A percentile compares a stretch with the other conserved stretches of the same genome.
These are phyloP conservation scores for Elsinoe necatrix DNA, from an alignment of 2,329 filamentous ascomycete genomes.

Conservation along the genomic window DNA sequence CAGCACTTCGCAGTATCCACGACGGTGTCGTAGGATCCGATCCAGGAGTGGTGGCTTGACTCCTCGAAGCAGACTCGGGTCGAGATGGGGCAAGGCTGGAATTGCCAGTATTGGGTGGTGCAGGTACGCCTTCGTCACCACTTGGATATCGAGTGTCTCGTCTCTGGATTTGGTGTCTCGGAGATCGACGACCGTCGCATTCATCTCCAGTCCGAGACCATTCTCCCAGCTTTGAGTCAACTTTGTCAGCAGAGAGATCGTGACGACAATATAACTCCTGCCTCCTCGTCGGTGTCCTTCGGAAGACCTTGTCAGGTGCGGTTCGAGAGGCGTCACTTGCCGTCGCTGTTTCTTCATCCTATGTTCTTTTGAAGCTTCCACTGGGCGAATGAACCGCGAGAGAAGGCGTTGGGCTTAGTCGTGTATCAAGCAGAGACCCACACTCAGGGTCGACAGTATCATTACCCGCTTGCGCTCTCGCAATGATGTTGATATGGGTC, in stretches of 20 bases:
- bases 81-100: conserved; percentile 3
- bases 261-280: neutral
- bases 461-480: neutral
- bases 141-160: conserved; percentile 4
- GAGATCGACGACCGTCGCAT: neutral
- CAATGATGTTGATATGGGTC: conserved; percentile 3
- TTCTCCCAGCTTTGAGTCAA: conserved; percentile 2
- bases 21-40: neutral
- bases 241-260: conserved; percentile 7
- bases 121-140: conserved; percentile 12
- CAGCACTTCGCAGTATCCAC: neutral
- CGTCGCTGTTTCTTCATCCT: conserved; percentile 7
- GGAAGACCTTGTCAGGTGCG: neutral
- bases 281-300: neutral
- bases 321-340: neutral
- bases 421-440: conserved; percentile 1
- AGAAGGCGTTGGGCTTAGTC: neutral
- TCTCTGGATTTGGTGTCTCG: neutral
- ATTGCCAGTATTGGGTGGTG: conserved; percentile 6
- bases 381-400: neutral
- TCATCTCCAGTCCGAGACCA: neutral
- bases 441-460: neutral
- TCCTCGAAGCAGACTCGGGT: conserved; percentile 1
- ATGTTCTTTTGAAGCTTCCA: conserved; percentile 8
- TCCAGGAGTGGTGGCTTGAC: conserved; percentile 1